Evolutionary conservation across 176 grass and related monocot species (phyloP), one percentile per base, ranked within the genome.

Genomic region (Carex littledalei): DNA sequence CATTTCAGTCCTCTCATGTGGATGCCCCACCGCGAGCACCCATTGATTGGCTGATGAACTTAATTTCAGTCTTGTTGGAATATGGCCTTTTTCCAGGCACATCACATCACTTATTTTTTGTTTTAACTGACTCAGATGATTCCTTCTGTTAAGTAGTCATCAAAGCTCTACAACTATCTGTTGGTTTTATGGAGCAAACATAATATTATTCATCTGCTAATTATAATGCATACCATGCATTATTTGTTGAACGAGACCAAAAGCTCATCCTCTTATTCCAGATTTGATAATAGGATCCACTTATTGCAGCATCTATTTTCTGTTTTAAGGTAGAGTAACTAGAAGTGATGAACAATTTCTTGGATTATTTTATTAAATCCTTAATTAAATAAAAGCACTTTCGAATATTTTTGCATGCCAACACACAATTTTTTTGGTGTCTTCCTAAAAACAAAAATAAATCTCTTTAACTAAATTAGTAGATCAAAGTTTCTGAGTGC

Each of bases 211-310:
- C 26, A 72, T 72, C 34, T 17, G n/a, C 2, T 45, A 72, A 63
- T 62, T 22, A 21, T 26, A 22, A 72, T 72, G 17, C 39, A 72
- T 72, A 21, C 47, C 35, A 69, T 69, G 31, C 31, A 18, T 41
- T 37, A 68, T 71, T 71, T 43, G 64, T 45, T n/a, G 67, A 71
- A 20, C 7, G 67, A 37, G 67, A 71, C 67, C 67, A 47, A 72
- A 47, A 72, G 68, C 13, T 45, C 68, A 47, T 72, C 68, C 68
- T 72, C 17, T 32, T 69, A 17, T 70, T 70, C 67, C 67, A 70
- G 4, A 70, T 70, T 70, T 70, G 34, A 70, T 70, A 70, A 2
- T 37, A 70, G 63, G 63, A 67, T 70, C 67, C 32, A 70, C 63
- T 67, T 32, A 67, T 67, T 67, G 29, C 29, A 70, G 67, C 67